A percentile compares a stretch with the other conserved stretches of the same genome.
These are phyloP conservation scores for Penicillium alfredii DNA, from an alignment of 495 filamentous ascomycete genomes.

Conservation along the genomic window DNA sequence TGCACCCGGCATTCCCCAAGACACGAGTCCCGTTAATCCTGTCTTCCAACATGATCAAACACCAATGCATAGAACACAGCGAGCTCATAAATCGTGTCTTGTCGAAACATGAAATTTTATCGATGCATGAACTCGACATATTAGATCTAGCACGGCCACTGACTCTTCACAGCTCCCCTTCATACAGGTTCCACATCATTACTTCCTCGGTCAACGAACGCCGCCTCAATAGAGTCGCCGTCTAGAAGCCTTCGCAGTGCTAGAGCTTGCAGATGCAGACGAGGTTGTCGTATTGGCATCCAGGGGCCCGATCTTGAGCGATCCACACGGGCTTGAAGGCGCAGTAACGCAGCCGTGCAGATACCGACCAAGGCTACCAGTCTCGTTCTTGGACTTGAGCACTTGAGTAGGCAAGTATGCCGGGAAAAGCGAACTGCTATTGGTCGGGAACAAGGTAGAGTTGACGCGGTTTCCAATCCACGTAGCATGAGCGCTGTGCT, in stretches of 20 bases:
- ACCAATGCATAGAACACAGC: too few relatives aligned
- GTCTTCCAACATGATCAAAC: too few relatives aligned
- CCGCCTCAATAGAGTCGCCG: neutral
- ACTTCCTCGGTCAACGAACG: too few relatives aligned
- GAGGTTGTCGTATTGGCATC: constrained; percentile 15
- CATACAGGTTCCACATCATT: too few relatives aligned
- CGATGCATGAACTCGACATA: too few relatives aligned
- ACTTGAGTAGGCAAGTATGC: constrained; percentile 26
- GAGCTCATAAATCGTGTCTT: too few relatives aligned
- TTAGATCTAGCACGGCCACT: too few relatives aligned
- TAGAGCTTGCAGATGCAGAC: constrained; percentile 5
- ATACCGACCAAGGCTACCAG: constrained; percentile 26
- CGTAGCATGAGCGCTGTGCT: constrained; percentile 23
- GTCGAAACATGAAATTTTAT: too few relatives aligned
- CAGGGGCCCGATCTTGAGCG: constrained; percentile 21
- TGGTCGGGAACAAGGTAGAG: constrained; percentile 20
- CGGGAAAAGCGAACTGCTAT: constrained; percentile 16
- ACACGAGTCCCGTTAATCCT: too few relatives aligned
- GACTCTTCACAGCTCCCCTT: too few relatives aligned
- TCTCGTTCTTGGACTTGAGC: constrained; percentile 15
- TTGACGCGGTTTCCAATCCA: constrained; percentile 23
- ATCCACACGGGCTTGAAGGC: constrained; percentile 19
- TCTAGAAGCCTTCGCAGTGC: too few relatives aligned
- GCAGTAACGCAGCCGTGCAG: constrained; percentile 22
- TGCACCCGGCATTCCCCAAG: too few relatives aligned